Evolutionary conservation across 2,329 filamentous ascomycete species (phyloP), one percentile per base, ranked within the genome.

Genomic region (Alternaria infectoria): DNA sequence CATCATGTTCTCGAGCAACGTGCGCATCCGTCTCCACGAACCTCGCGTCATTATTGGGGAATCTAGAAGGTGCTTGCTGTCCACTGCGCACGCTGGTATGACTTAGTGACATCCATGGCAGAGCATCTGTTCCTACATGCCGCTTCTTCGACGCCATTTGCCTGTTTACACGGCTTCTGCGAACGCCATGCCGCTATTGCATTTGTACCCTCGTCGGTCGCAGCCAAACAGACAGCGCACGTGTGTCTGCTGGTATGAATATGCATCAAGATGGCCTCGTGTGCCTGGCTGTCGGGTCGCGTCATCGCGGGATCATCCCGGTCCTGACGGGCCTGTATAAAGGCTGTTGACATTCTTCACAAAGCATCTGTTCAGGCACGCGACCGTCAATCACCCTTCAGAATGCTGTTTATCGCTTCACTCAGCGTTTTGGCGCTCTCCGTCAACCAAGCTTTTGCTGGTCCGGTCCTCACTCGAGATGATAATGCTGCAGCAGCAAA

Each of bases 401-500:
- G 32, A 6, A 77, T 77, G 74, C 17, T 74, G n/a, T 54, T 71
- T 21, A 49, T 64, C 6, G 28, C 57, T 2, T 66, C 66, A 2
- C 26, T 73, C 25, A 45, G 62, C 52, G 64, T 75, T 11, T 26
- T 75, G 55, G 64, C 68, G 49, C 50, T 76, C 6, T 65, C 70
- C 3, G 9, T 73, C 3, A 47, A 28, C 7, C 50, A 66, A 9
- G 68, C 66, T 11, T 9, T 69, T 50, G 70, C 74, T 45, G 72
- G 58, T 23, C 69, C 73, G 9, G 36, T 70, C 21, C 54, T 17
- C 30, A 17, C 58, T 4, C 57, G 59, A 19, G 60, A 54, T 12
- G 36, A 50, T 10, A 13, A 49, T 6, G 19, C 55, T 8, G 40
- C 61, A 6, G 50, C 68, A 4, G 71, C 74, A 25, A 77, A 74